A percentile compares a stretch with the other conserved stretches of the same genome.
phyloP scores from a whole-genome alignment of 495 filamentous ascomycete species.

The Astrothelium macrocarpum region DNA sequence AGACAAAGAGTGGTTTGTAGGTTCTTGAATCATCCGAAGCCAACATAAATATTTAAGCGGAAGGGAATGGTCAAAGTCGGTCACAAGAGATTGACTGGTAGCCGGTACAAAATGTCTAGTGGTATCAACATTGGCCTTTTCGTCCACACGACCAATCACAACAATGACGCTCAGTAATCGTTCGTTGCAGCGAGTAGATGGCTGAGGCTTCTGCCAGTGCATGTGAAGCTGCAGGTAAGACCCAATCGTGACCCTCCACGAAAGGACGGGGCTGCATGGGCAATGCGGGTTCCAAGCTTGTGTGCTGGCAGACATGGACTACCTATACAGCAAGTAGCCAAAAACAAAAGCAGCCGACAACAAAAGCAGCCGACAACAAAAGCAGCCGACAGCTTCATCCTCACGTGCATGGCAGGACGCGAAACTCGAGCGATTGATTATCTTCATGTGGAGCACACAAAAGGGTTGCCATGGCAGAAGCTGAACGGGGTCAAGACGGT shows the following conservation, averaged over 20 bases:
- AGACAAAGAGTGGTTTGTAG: too few relatives aligned
- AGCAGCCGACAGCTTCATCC: background rate
- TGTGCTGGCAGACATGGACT: background rate
- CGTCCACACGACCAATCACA: background rate
- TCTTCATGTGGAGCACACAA: too few relatives aligned
- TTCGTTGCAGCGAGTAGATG: background rate
- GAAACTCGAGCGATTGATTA: background rate
- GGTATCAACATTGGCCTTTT: background rate
- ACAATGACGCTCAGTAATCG: background rate
- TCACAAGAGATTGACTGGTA: too few relatives aligned
- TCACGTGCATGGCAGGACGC: background rate
- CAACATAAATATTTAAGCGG: too few relatives aligned
- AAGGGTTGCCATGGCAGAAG: constrained; percentile 1
- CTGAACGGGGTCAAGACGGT: background rate
- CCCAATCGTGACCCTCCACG: constrained; percentile 2
- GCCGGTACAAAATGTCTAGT: background rate
- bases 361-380: background rate
- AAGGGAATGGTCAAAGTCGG: too few relatives aligned
- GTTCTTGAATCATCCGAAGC: too few relatives aligned
- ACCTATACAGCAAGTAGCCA: background rate
- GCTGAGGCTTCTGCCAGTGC: background rate
- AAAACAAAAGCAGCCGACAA: background rate
- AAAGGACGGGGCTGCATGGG: background rate
- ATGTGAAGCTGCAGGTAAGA: constrained; percentile 2
- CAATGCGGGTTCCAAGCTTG: background rate